Base-by-base conservation (phyloP, 2,329 filamentous ascomycete species). In the Aspergillus udagawae region DNA sequence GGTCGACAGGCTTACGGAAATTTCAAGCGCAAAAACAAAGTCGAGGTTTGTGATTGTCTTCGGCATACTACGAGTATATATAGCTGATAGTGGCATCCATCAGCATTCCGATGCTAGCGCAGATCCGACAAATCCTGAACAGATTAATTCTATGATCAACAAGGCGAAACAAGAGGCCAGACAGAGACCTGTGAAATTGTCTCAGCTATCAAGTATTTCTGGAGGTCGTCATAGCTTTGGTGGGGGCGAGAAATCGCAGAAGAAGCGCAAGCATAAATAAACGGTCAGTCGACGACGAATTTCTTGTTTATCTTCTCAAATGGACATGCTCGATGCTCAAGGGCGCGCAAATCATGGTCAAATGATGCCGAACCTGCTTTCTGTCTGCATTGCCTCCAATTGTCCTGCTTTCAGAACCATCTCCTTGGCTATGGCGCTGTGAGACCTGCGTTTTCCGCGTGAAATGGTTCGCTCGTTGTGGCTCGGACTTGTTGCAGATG, bases 1-100 rank as follows among this genome's bases (percentile, higher is more conserved):
- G 75, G 75, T 12, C 67, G 75, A 17, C 67, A 69, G 49, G 57
- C 67, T n/a, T 77, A 72, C 57, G 75, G 75, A 7, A 72, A 72
- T 49, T 77, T 71, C 52, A 75, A 70, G 62, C 68, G 69, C 53
- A 76, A 73, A 55, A 64, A 67, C 54, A 64, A 66, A 56, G 56
- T 52, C 14, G 51, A 56, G 54, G 67, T 68, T 51, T 47, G 72
- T 70, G 12, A 27, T 55, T 51, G n/a, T 12, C 52, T 14, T 21
- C 14, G 49, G 7, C 12, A 25, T 45, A 20, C n/a, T 17, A n/a
- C 4, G 17, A 35, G n/a, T 32, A 25, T 9, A n/a, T 50, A 35
- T 54, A 28, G 7, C 55, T 54, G 45, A 60, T 45, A 48, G 28
- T 8, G 47, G 55, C 58, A 52, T 60, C 20, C 29, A 45, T 3